Evolutionary conservation across 345 rosid genomes (phyloP).

Genomic region (Reutealis trisperma): DNA sequence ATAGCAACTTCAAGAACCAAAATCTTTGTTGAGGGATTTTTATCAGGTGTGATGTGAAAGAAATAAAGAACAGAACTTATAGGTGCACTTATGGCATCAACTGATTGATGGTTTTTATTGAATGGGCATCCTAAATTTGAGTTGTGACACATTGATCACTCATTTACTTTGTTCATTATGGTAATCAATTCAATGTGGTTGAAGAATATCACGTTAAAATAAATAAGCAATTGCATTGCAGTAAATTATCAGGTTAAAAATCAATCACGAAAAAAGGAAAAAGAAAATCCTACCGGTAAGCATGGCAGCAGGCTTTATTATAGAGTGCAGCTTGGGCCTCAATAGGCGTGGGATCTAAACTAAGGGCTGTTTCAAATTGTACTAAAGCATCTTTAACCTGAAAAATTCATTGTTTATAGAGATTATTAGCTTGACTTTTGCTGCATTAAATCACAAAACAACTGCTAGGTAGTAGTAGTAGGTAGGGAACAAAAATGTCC

Average conservation of each 20-base stretch:
- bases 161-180: background rate
- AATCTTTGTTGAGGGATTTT: background rate
- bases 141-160: background rate
- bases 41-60: background rate
- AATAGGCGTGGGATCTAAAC: constrained; percentile 62
- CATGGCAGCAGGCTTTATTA: constrained; percentile 95
- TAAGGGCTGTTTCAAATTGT: constrained; percentile 80
- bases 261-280: background rate
- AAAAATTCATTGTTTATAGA: constrained; percentile 15
- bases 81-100: background rate
- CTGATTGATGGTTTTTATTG: background rate
- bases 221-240: background rate
- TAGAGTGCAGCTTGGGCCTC: constrained; percentile 95
- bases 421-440: background rate
- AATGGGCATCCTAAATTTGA: background rate
- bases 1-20: background rate
- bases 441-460: background rate
- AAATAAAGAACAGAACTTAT: background rate
- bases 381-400: constrained; percentile 88
- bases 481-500: background rate
- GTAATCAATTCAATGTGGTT: background rate
- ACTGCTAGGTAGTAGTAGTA: background rate
- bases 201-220: background rate
- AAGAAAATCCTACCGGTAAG: constrained; percentile 53
- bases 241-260: background rate